A percentile compares a stretch with the other conserved stretches of the same genome.
phyloP scores from a whole-genome alignment of 1,139 yeast genomes.

The Sugiyamaella grinbergsii region DNA sequence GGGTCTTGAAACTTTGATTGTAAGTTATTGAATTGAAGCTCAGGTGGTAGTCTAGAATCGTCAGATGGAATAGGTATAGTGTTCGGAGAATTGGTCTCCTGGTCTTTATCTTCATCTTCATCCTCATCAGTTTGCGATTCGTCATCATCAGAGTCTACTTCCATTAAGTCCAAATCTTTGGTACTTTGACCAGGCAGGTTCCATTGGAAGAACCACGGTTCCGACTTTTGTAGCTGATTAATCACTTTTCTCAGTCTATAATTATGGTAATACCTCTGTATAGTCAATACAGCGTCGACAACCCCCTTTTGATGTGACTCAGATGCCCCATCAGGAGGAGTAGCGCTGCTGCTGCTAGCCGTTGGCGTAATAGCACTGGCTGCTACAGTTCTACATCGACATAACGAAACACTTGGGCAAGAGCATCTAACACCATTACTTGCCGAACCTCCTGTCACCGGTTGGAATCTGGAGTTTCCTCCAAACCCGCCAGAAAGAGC shows the following conservation, averaged over 20 bases:
- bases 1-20: constrained; percentile 26
- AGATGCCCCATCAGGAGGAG: not conserved
- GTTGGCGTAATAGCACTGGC: not conserved
- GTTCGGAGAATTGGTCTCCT: not conserved
- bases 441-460: constrained; percentile 4
- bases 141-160: constrained; percentile 12
- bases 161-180: constrained; percentile 5
- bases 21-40: constrained; percentile 19
- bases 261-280: constrained; percentile 28
- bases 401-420: constrained; percentile 2
- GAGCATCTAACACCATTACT: not conserved
- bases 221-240: constrained; percentile 19
- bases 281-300: constrained; percentile 23
- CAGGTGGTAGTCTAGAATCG: constrained; percentile 20
- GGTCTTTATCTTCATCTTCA: constrained; percentile 7
- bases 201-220: constrained; percentile 33
- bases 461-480: constrained; percentile 10
- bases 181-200: constrained; percentile 4
- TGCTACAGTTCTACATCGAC: constrained; percentile 11
- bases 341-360: not conserved
- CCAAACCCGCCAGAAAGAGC: constrained; percentile 18
- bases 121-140: constrained; percentile 15
- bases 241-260: constrained; percentile 27
- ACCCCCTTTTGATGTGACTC: not conserved
- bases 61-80: constrained; percentile 1